These are phyloP conservation scores for Umbelopsis vinacea DNA, from an alignment of 192 early-diverging fungal species.

Conservation along the genomic window DNA sequence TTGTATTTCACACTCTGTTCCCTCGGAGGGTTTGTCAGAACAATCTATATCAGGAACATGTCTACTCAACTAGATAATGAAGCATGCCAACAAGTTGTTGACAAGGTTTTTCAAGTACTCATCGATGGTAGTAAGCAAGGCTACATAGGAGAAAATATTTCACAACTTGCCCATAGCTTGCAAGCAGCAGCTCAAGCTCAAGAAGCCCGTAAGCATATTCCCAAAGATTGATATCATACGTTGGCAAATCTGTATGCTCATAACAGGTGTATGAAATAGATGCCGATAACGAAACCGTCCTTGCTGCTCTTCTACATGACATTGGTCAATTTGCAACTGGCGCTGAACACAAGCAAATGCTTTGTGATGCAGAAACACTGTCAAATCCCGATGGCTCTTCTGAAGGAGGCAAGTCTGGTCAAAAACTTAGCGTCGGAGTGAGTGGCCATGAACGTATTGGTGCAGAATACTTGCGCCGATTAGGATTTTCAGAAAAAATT, in stretches of 20 bases:
- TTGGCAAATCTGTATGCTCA: neutral
- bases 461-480: conserved; percentile 54
- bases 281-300: conserved; percentile 52
- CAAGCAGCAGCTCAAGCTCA: conserved; percentile 55
- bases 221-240: neutral
- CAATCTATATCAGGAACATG: conserved; percentile 8
- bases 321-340: conserved; percentile 62
- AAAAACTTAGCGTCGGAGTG: conserved; percentile 46
- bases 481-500: conserved; percentile 59
- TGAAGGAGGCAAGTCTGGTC: conserved; percentile 12
- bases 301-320: conserved; percentile 62
- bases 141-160: conserved; percentile 60
- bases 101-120: conserved; percentile 50
- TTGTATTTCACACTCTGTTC: neutral
- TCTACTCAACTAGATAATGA: conserved; percentile 14
- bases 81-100: conserved; percentile 32
- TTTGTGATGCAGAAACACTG: conserved; percentile 40
- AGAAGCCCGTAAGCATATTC: conserved; percentile 30
- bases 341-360: conserved; percentile 51
- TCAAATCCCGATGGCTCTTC: conserved; percentile 22
- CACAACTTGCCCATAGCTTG: conserved; percentile 60
- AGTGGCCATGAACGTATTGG: conserved; percentile 60
- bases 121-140: conserved; percentile 52
- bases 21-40: neutral
- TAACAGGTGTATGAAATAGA: conserved; percentile 7